Percentiles rank a stretch among this genome's conserved stretches.
Conservation (phyloP, 495 filamentous ascomycete species). For the Penicillium chermesinum region DNA sequence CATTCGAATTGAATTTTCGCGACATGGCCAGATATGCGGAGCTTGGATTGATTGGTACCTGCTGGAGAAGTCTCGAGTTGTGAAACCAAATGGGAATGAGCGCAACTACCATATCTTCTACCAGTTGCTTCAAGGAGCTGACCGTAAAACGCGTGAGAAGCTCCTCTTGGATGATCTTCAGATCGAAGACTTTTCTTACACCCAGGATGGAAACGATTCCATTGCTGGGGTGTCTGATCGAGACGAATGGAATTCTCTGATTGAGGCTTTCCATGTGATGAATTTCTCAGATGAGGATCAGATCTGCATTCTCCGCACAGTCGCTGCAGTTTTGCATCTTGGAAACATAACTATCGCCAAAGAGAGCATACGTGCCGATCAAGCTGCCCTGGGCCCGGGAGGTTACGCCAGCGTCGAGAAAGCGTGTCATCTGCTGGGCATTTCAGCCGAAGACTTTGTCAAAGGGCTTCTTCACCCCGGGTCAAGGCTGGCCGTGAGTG, state of each 20-base stretch:
- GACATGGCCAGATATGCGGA: slow-evolving; percentile 85
- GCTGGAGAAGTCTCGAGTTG: slow-evolving; percentile 92
- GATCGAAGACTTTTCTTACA: slow-evolving; percentile 87
- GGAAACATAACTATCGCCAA: slow-evolving; percentile 87
- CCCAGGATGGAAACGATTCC: slow-evolving; percentile 78
- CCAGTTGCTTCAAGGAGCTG: slow-evolving; percentile 83
- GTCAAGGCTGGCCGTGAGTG: slow-evolving; percentile 96
- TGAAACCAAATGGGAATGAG: slow-evolving; percentile 78
- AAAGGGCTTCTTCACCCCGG: slow-evolving; percentile 82
- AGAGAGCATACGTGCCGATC: slow-evolving; percentile 84
- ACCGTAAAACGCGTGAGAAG: slow-evolving; percentile 62
- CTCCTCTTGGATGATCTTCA: slow-evolving; percentile 68
- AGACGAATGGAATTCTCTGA: slow-evolving; percentile 82
- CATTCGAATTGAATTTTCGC: slow-evolving; percentile 92
- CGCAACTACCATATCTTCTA: slow-evolving; percentile 99
- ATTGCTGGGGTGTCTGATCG: slow-evolving; percentile 87
- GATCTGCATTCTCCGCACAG: slow-evolving; percentile 70
- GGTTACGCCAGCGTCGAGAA: slow-evolving; percentile 64
- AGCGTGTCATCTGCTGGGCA: slow-evolving; percentile 80
- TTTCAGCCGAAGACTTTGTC: slow-evolving; percentile 75
- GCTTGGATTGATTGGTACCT: slow-evolving; percentile 99
- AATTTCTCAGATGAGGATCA: slow-evolving; percentile 87
- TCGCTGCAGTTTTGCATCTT: slow-evolving; percentile 88
- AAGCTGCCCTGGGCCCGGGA: slow-evolving; percentile 74
- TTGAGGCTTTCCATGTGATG: slow-evolving; percentile 95